Percentiles rank a stretch among this genome's conserved stretches.
phyloP scores from a whole-genome alignment of 768 basidiomycete genomes.

The Leccinum boreale region DNA sequence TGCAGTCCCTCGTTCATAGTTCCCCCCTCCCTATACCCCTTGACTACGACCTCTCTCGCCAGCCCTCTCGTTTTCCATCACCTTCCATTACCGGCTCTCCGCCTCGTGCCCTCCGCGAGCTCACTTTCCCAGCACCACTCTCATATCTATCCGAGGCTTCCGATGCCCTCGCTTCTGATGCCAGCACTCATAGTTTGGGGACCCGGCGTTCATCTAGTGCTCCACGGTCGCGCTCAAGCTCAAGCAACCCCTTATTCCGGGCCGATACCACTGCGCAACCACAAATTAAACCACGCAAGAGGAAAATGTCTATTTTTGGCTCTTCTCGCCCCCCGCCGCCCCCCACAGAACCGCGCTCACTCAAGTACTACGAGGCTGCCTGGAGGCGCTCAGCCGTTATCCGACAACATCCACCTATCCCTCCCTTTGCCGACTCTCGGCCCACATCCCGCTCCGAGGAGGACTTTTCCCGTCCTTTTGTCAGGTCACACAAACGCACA shows the following conservation, averaged over 20 bases:
- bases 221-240: conserved; percentile 5
- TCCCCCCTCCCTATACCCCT: conserved; percentile 44
- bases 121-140: conserved; percentile 74
- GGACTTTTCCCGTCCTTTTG: conserved; percentile 33
- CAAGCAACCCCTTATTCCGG: conserved; percentile 24
- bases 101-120: conserved; percentile 44
- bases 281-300: conserved; percentile 16
- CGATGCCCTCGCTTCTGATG: conserved; percentile 10
- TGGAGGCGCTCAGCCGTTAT: conserved; percentile 42
- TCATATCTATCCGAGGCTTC: conserved; percentile 38
- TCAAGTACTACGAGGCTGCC: conserved; percentile 44
- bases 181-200: conserved; percentile 4
- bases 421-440: conserved; percentile 20
- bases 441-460: conserved; percentile 38
- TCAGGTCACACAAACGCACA: conserved; percentile 39
- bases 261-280: conserved; percentile 7
- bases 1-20: conserved; percentile 71
- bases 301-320: conserved; percentile 40
- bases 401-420: not conserved
- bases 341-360: conserved; percentile 41
- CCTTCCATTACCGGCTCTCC: conserved; percentile 18
- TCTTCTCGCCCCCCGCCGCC: conserved; percentile 38
- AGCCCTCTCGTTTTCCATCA: conserved; percentile 14
- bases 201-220: not conserved
- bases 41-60: conserved; percentile 41